These are phyloP conservation scores for Middelhovenomyces tepae DNA, from an alignment of 805 yeast genomes.

Conservation along the genomic window DNA sequence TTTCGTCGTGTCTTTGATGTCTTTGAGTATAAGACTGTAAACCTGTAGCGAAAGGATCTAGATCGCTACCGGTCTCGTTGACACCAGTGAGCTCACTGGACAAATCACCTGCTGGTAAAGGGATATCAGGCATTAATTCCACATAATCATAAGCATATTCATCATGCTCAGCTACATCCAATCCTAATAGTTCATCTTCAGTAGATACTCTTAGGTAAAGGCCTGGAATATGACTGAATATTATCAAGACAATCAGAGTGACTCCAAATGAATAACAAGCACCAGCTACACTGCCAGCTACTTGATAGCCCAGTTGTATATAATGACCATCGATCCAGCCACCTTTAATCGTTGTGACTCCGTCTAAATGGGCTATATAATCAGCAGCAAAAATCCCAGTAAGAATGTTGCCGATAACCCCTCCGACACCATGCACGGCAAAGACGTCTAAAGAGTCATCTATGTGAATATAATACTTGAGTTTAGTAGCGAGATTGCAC, in stretches of 20 bases:
- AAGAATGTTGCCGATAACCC: constrained; percentile 65
- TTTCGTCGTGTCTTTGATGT: too few species aligned
- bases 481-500: constrained; percentile 80
- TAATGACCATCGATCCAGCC: constrained; percentile 86
- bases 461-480: constrained; percentile 60
- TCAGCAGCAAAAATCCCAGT: constrained; percentile 92
- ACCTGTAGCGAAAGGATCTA: too few species aligned
- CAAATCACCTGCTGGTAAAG: too few species aligned
- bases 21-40: too few species aligned
- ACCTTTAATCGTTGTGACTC: constrained; percentile 42
- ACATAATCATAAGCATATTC: constrained; percentile 56
- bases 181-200: constrained; percentile 82
- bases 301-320: constrained; percentile 78
- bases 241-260: constrained; percentile 57
- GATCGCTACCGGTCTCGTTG: too few species aligned
- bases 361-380: constrained; percentile 43
- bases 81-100: too few species aligned
- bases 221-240: constrained; percentile 70
- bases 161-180: constrained; percentile 85
- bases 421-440: constrained; percentile 88
- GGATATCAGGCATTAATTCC: constrained; percentile 22
- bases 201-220: constrained; percentile 73
- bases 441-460: constrained; percentile 96
- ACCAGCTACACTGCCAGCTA: constrained; percentile 66
- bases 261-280: constrained; percentile 69